Conservation (phyloP, 345 rosid species). For the Eucalyptus dawsonii region DNA sequence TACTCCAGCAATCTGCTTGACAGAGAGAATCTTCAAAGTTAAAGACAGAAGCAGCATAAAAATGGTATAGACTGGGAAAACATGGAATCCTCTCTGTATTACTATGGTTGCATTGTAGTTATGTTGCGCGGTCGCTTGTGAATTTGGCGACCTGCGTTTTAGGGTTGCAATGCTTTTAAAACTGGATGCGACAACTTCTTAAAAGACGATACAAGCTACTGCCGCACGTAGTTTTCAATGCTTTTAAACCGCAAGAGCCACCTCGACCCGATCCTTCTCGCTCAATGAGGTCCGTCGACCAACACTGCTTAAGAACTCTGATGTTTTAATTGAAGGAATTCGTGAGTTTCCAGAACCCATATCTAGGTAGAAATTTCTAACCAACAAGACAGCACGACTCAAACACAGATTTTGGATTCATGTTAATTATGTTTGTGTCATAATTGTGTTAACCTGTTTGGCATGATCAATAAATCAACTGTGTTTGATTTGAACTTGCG, state of each 20-base stretch:
- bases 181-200: not conserved
- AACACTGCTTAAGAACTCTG: not conserved
- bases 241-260: not conserved
- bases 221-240: not conserved
- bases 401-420: not conserved
- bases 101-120: not conserved
- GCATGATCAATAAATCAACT: not conserved
- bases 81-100: not conserved
- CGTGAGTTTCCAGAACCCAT: not conserved
- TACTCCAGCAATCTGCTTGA: not conserved
- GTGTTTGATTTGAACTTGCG: not conserved
- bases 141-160: not conserved
- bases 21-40: not conserved
- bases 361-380: not conserved
- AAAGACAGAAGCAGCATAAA: not conserved
- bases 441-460: not conserved
- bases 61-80: not conserved
- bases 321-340: not conserved
- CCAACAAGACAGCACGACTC: not conserved
- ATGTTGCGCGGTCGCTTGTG: not conserved
- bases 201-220: not conserved
- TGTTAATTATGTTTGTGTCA: not conserved
- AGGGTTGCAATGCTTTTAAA: not conserved
- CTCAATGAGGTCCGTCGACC: not conserved
- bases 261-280: not conserved